A percentile compares a stretch with the other conserved stretches of the same genome.
These are phyloP conservation scores for Aspergillus glaucus DNA, from an alignment of 2,329 filamentous ascomycete genomes.

Conservation along the genomic window DNA sequence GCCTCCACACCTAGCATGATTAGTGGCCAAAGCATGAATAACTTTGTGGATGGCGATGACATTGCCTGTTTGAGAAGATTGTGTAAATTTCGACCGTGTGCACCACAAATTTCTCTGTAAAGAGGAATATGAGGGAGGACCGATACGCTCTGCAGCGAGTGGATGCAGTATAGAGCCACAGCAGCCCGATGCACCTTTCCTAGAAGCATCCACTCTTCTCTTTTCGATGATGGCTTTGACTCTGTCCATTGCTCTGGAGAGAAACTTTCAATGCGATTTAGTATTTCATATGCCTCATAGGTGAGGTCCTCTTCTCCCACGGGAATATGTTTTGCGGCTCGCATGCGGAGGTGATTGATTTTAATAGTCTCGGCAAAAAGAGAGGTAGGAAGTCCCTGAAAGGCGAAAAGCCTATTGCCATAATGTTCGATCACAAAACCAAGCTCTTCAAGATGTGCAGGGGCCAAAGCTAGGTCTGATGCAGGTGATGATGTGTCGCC, in stretches of 20 bases:
- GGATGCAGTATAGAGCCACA: conserved; percentile 31
- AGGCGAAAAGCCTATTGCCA: conserved; percentile 10
- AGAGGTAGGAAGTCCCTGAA: conserved; percentile 24
- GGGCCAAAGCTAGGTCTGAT: conserved; percentile 20
- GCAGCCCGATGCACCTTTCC: conserved; percentile 26
- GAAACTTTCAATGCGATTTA: conserved; percentile 24
- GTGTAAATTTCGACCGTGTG: neutral
- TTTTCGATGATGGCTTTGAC: conserved; percentile 15
- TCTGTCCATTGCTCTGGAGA: conserved; percentile 23
- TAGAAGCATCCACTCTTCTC: conserved; percentile 23
- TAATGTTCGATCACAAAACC: conserved; percentile 19
- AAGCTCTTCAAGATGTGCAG: conserved; percentile 19
- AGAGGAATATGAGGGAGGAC: conserved; percentile 17
- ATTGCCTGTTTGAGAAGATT: conserved; percentile 14
- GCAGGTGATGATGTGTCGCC: conserved; percentile 35
- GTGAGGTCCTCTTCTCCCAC: conserved; percentile 1
- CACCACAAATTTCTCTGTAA: conserved; percentile 4
- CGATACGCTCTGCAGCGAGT: conserved; percentile 29
- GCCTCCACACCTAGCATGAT: conserved; percentile 33
- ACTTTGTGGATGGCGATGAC: conserved; percentile 9
- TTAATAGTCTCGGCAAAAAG: conserved; percentile 30
- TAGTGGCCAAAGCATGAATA: conserved; percentile 31
- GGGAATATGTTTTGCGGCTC: conserved; percentile 3
- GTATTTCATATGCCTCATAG: conserved; percentile 15
- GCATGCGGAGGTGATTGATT: conserved; percentile 32